A percentile compares a stretch with the other conserved stretches of the same genome.
phyloP scores from a whole-genome alignment of 345 rosid genomes.

The Sonneratia alba region DNA sequence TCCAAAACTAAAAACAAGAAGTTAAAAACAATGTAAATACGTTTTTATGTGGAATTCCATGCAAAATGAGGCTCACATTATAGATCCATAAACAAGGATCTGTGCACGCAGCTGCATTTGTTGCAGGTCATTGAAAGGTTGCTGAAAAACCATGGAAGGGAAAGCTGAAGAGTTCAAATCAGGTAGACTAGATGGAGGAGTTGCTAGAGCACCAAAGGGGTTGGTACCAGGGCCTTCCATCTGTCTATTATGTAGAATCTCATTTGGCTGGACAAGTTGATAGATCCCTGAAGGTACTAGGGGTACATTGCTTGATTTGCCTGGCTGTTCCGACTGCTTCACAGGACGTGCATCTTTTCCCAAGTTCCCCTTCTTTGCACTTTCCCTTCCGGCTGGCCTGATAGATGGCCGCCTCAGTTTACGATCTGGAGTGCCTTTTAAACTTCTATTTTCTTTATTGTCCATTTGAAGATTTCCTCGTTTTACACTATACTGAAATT shows the following conservation, averaged over 20 bases:
- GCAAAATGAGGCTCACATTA: slow-evolving; percentile 55
- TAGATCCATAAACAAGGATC: slow-evolving; percentile 94
- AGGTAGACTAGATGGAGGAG: slow-evolving; percentile 50
- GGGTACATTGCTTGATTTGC: slow-evolving; percentile 29
- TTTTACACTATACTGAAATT: slow-evolving; percentile 25
- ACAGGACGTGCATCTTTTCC: slow-evolving; percentile 33
- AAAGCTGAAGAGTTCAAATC: slow-evolving; percentile 59
- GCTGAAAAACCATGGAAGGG: slow-evolving; percentile 50
- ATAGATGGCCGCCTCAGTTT: slow-evolving; percentile 56
- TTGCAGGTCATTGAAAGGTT: slow-evolving; percentile 92
- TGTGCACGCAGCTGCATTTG: slow-evolving; percentile 99
- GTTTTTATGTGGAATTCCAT: not conserved
- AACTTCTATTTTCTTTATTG: slow-evolving; percentile 23
- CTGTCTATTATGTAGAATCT: slow-evolving; percentile 45
- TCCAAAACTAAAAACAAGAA: not conserved
- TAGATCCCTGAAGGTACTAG: slow-evolving; percentile 32
- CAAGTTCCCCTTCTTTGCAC: slow-evolving; percentile 46
- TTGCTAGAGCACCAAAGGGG: slow-evolving; percentile 38
- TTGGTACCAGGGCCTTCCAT: slow-evolving; percentile 31
- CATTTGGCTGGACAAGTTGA: slow-evolving; percentile 50
- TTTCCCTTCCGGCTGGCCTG: slow-evolving; percentile 49
- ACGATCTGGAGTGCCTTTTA: slow-evolving; percentile 56
- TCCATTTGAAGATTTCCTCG: slow-evolving; percentile 31
- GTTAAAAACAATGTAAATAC: not conserved
- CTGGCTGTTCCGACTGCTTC: slow-evolving; percentile 40